These are phyloP conservation scores for Chlamydomonas incerta DNA, from an alignment of 139 green algal genomes.

Conservation along the genomic window DNA sequence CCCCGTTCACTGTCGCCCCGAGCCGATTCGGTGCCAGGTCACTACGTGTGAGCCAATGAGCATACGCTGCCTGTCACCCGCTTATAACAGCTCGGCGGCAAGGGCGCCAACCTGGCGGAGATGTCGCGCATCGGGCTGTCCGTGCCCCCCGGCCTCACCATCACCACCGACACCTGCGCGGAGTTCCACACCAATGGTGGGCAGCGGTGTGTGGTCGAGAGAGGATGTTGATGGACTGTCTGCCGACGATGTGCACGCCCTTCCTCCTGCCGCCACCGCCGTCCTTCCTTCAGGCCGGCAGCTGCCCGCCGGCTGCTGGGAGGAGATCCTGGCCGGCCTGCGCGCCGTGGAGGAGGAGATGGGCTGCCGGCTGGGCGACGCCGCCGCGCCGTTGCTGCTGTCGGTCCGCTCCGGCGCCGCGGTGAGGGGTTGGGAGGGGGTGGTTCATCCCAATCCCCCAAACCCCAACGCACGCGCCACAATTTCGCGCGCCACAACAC, in stretches of 20 bases:
- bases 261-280: too few relatives aligned
- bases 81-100: slow-evolving; percentile 90
- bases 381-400: slow-evolving; percentile 82
- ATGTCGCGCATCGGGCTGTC: slow-evolving; percentile 89
- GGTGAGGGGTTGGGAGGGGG: slow-evolving; percentile 39
- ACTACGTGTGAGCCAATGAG: too few relatives aligned
- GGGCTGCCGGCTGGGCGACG: slow-evolving; percentile 77
- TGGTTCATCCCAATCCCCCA: too few relatives aligned
- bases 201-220: not conserved
- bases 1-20: too few relatives aligned
- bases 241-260: too few relatives aligned
- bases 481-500: not conserved
- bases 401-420: slow-evolving; percentile 91
- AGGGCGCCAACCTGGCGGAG: slow-evolving; percentile 92
- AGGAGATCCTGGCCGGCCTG: slow-evolving; percentile 76
- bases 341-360: slow-evolving; percentile 72
- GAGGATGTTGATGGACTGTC: not conserved
- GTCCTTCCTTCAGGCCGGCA: slow-evolving; percentile 20
- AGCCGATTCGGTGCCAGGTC: not conserved
- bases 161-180: slow-evolving; percentile 90
- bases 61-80: too few relatives aligned
- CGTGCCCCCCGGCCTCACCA: slow-evolving; percentile 91
- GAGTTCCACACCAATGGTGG: slow-evolving; percentile 74
- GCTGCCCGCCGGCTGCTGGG: slow-evolving; percentile 58
- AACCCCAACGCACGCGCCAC: not conserved